Base-by-base conservation (phyloP, 2,329 filamentous ascomycete species). In the Pseudogymnoascus sp. region DNA sequence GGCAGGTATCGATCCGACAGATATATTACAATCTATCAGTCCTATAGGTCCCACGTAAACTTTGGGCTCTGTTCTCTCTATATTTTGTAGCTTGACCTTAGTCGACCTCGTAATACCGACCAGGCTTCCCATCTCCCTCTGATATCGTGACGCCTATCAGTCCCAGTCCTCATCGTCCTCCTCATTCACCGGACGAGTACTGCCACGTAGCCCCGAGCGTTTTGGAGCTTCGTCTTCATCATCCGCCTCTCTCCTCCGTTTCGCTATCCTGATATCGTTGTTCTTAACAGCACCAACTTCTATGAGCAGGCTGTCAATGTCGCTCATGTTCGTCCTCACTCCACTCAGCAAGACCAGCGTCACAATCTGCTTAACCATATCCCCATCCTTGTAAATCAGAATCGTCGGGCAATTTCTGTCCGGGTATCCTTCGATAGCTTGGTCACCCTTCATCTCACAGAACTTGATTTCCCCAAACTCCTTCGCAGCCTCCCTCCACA, bases 391-490 rank as follows among this genome's bases (percentile, higher is more conserved):
- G 76, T 99, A 99, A 0, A 96, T 83, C 64, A 99, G 72, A 36
- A 99, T 91, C 0, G 94, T 99, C 1, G 94, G 94, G 62, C 91
- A 96, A 73, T 99, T 99, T 62, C 83, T 82, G 69, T 97, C 94
- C 1, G 94, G 94, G 74, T 99, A 99, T 39, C 91, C 91, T 73
- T 97, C 94, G 68, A 99, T 97, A 62, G 94, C 96, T 76, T 97
- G 85, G 71, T 91, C 87, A 6, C 87, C 94, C 67, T 87, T 84
- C 67, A 99, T 97, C 76, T 97, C 90, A 73, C 93, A 97, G 75
- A 99, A 99, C 76, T 99, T 99, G 73, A 99, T 79, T 66, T 99
- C 93, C 18, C 91, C 91, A 71, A 91, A 99, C 70, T 93, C 91
- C 63, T 75, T 77, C 0, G 94, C 93, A 39, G 94, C 82, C 70